Evolutionary conservation across 2,329 filamentous ascomycete species (phyloP).

Genomic region (Aureobasidium sp.): DNA sequence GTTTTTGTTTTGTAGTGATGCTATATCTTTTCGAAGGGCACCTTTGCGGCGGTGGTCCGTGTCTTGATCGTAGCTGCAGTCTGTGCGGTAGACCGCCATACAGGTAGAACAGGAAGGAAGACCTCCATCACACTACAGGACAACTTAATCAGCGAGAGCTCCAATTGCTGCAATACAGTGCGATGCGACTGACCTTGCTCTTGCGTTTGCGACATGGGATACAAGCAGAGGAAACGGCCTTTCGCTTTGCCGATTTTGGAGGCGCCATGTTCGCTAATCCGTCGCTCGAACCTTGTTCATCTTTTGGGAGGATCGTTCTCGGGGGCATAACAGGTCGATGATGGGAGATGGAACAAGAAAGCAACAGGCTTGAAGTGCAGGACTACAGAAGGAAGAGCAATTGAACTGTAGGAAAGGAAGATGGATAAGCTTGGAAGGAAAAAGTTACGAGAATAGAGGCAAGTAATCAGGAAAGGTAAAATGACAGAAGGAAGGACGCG

Average conservation of each 20-base stretch:
- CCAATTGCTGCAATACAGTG: not conserved
- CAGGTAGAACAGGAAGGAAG: slow-evolving; percentile 46
- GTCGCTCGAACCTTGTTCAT: slow-evolving; percentile 16
- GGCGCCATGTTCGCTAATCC: slow-evolving; percentile 5
- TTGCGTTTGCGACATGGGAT: slow-evolving; percentile 46
- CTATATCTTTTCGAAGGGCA: slow-evolving; percentile 35
- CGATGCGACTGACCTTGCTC: slow-evolving; percentile 35
- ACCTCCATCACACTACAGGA: slow-evolving; percentile 42
- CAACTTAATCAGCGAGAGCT: not conserved
- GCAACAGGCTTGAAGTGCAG: not conserved
- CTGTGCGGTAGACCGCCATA: slow-evolving; percentile 43
- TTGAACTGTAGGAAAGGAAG: not conserved
- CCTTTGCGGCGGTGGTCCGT: slow-evolving; percentile 41
- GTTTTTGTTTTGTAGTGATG: slow-evolving; percentile 31
- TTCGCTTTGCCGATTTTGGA: slow-evolving; percentile 27
- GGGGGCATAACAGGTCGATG: slow-evolving; percentile 11
- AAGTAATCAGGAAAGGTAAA: slow-evolving; percentile 4
- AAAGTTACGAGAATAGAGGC: not conserved
- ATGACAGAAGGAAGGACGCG: not conserved
- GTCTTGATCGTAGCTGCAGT: slow-evolving; percentile 45
- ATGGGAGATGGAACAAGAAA: not conserved
- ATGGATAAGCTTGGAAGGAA: not conserved
- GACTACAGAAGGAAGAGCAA: not conserved
- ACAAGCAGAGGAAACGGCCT: slow-evolving; percentile 38
- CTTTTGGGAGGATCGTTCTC: slow-evolving; percentile 16